Conservation (phyloP, 257 asterid genomes). For the Petunia axillaris region DNA sequence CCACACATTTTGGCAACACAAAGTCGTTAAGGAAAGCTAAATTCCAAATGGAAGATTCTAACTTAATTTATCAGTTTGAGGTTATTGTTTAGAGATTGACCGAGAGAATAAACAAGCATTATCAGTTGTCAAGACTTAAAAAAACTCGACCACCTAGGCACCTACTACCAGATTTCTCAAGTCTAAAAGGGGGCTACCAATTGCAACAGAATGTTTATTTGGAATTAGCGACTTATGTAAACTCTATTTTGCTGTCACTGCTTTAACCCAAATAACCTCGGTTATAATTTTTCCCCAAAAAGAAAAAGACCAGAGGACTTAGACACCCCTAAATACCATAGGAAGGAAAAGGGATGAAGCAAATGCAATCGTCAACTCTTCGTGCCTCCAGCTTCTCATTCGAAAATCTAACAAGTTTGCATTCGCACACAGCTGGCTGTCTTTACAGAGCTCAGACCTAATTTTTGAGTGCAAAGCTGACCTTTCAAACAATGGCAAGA, state of each 20-base stretch:
- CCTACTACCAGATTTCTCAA: not conserved
- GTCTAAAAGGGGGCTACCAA: not conserved
- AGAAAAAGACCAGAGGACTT: too few relatives aligned
- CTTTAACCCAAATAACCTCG: not conserved
- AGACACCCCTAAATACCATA: not conserved
- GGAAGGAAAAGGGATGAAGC: not conserved
- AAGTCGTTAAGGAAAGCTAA: conserved; percentile 39
- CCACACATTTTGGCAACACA: conserved; percentile 51
- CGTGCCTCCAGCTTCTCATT: not conserved
- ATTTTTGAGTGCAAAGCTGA: not conserved
- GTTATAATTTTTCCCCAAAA: not conserved
- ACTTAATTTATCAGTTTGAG: not conserved
- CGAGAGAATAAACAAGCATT: conserved; percentile 6
- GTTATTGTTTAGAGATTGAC: conserved; percentile 3
- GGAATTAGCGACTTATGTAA: not conserved
- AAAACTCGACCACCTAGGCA: not conserved
- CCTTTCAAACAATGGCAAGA: not conserved
- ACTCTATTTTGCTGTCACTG: not conserved
- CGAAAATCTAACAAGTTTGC: not conserved
- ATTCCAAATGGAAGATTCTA: conserved; percentile 28
- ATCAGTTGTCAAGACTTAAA: not conserved
- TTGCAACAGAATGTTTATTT: not conserved
- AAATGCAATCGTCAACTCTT: not conserved
- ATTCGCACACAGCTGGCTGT: not conserved
- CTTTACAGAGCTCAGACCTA: not conserved